Evolutionary conservation across 2,329 filamentous ascomycete species (phyloP), one percentile per base, ranked within the genome.

Genomic region (Aspergillus sp.): DNA sequence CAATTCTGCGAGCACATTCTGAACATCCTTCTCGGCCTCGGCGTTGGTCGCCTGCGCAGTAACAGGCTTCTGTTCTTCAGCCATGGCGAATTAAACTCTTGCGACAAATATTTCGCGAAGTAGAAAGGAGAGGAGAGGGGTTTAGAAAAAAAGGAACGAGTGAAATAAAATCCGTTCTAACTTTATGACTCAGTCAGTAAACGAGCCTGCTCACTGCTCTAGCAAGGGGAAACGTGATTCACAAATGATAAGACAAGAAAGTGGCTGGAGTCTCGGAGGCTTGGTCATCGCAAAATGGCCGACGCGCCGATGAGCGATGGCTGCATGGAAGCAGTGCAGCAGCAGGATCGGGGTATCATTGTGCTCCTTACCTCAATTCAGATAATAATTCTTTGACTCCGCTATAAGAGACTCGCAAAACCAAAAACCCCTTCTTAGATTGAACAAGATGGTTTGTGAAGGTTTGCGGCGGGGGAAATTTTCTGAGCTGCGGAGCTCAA

Each of bases 11-110:
- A 79, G 71, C 52, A 79, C 69, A 57, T 75, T 72, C 67, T 78
- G 71, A 13, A 78, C 76, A 66, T 80, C 77, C 68, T 78, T 72
- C 58, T 76, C 75, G n/a, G 77, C 74, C 45, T 75, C 73, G 22
- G 68, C 67, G 62, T 79, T 79, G 44, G 69, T 77, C 41, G 69
- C 59, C 43, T 69, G 68, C 41, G 65, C 57, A 42, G 51, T 36
- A 26, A 65, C 62, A 45, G 67, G 60, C 62, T 76, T 75, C 56
- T 73, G 68, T 66, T 75, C 72, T 50, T 74, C 72, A 45, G 73
- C 66, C 74, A 76, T 76, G 56, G 51, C 54, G 51, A 57, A 48
- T 36, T 38, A 41, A 53, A 48, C 42, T 57, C 36, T 32, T 55
- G 56, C 44, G 58, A 56, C 30, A 48, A 41, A 20, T 20, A 42